A percentile compares a stretch with the other conserved stretches of the same genome.
Conservation (phyloP, 1,284 basidiomycete genomes). For the Rhodotorula glutinis region DNA sequence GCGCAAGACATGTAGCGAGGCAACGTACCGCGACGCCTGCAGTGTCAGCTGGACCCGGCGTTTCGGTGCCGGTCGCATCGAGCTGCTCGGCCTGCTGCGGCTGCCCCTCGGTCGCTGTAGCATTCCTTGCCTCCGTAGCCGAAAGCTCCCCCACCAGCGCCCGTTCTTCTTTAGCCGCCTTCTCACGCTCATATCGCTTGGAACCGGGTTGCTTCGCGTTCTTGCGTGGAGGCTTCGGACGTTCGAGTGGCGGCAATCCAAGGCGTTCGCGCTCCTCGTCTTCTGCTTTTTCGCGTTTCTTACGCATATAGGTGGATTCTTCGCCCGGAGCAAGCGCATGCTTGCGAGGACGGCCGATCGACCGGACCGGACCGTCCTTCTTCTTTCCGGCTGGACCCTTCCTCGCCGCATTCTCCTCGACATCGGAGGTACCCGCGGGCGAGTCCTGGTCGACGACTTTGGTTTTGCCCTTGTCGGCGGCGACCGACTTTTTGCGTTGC, state of each 20-base stretch:
- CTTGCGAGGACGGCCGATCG: slow-evolving; percentile 26
- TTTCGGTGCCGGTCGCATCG: neutral
- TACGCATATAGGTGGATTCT: slow-evolving; percentile 19
- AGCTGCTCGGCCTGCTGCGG: neutral
- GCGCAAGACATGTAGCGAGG: too few relatives aligned
- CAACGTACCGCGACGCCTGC: too few relatives aligned
- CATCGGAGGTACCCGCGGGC: neutral
- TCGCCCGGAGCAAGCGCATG: slow-evolving; percentile 9
- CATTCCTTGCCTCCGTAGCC: neutral
- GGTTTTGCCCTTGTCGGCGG: slow-evolving; percentile 6
- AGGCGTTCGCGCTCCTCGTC: slow-evolving; percentile 26
- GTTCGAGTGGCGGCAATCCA: slow-evolving; percentile 26
- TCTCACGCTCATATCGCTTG: too few relatives aligned
- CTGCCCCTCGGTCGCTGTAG: neutral
- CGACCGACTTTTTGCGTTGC: neutral
- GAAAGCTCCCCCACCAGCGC: neutral
- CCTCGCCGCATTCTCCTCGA: neutral
- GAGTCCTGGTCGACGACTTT: neutral
- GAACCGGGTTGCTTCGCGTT: neutral
- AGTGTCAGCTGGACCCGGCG: too few relatives aligned
- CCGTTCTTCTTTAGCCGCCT: too few relatives aligned
- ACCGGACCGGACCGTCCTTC: neutral
- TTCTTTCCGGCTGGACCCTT: neutral
- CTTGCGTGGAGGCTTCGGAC: neutral
- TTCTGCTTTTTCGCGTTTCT: slow-evolving; percentile 32